Percentiles rank a stretch among this genome's conserved stretches.
Evolutionary conservation across 2,329 filamentous ascomycete genomes (phyloP).

Genomic region (Sporothrix pseudoabietina): DNA sequence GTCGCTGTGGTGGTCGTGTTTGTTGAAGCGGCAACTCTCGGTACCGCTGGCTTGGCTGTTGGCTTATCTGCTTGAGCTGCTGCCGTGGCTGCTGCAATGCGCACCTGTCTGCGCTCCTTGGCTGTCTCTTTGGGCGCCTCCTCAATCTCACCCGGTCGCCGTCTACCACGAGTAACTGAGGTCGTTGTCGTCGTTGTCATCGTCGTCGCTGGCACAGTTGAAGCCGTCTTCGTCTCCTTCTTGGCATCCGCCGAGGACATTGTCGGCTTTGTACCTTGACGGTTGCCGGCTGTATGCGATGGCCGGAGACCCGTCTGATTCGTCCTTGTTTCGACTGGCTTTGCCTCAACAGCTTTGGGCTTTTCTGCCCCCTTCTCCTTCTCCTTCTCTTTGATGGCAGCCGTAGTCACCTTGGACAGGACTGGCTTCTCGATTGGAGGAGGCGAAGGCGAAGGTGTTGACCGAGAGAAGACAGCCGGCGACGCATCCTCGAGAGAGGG

Average conservation of each 20-base stretch:
- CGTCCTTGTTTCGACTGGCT: not conserved
- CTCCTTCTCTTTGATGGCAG: constrained; percentile 14
- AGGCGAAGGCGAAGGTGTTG: constrained; percentile 44
- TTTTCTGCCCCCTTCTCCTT: not conserved
- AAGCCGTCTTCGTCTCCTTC: not conserved
- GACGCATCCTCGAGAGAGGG: constrained; percentile 35
- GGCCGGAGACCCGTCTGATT: constrained; percentile 47
- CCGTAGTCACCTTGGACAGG: not conserved
- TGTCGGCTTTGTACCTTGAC: constrained; percentile 35
- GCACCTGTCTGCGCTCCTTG: constrained; percentile 1
- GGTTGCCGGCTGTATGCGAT: constrained; percentile 55
- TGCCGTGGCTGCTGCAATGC: not conserved
- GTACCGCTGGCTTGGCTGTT: not conserved
- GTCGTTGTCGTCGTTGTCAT: not conserved
- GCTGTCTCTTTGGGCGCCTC: not conserved
- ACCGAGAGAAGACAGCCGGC: not conserved
- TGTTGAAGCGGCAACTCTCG: not conserved
- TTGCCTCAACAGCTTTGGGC: not conserved
- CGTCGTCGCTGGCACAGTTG: not conserved
- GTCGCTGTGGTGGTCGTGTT: not conserved
- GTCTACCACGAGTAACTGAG: constrained; percentile 19
- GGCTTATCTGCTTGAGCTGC: not conserved
- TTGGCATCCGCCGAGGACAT: constrained; percentile 37
- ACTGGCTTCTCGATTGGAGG: constrained; percentile 45
- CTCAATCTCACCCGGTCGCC: constrained; percentile 7